phyloP scores from a whole-genome alignment of 2,329 filamentous ascomycete species.

The Aureobasidium sp. region DNA sequence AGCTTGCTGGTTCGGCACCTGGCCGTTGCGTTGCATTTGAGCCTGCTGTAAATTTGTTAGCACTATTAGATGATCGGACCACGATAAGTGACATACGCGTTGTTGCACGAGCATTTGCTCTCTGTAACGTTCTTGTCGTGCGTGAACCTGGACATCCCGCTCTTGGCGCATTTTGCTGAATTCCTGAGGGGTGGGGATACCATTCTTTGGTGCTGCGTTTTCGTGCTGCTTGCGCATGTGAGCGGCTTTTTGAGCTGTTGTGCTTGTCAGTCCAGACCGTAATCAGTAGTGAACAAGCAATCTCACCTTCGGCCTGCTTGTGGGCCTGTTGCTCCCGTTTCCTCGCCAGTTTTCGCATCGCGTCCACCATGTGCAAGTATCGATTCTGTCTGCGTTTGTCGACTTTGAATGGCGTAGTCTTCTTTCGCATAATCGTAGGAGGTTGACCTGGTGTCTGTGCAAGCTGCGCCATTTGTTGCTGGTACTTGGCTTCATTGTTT shows the following conservation, averaged over 20 bases:
- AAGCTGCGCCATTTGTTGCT: slow-evolving; percentile 48
- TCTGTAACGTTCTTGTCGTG: slow-evolving; percentile 51
- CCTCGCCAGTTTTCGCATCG: slow-evolving; percentile 90
- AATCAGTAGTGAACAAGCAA: slow-evolving; percentile 18
- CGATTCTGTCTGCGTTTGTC: slow-evolving; percentile 80
- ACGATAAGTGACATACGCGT: slow-evolving; percentile 11
- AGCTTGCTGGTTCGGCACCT: slow-evolving; percentile 3
- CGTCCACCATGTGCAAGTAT: slow-evolving; percentile 81
- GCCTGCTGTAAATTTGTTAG: slow-evolving; percentile 17
- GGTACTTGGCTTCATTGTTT: slow-evolving; percentile 49
- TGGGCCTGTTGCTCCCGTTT: slow-evolving; percentile 79
- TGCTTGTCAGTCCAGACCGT: background rate
- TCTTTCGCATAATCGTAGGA: slow-evolving; percentile 52
- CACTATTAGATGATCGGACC: background rate
- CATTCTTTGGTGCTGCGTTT: slow-evolving; percentile 47
- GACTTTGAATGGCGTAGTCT: slow-evolving; percentile 73
- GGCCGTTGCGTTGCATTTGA: slow-evolving; percentile 15
- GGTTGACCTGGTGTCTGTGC: slow-evolving; percentile 40
- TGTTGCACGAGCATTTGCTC: slow-evolving; percentile 51
- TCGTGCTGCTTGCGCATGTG: slow-evolving; percentile 73
- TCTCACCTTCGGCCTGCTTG: slow-evolving; percentile 71
- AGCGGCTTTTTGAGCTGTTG: slow-evolving; percentile 48
- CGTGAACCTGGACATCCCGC: slow-evolving; percentile 60
- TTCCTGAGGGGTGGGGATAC: slow-evolving; percentile 70
- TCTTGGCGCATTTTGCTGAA: slow-evolving; percentile 87